Evolutionary conservation across 2,329 filamentous ascomycete species (phyloP), one percentile per base, ranked within the genome.

Genomic region (Claviceps sp.): DNA sequence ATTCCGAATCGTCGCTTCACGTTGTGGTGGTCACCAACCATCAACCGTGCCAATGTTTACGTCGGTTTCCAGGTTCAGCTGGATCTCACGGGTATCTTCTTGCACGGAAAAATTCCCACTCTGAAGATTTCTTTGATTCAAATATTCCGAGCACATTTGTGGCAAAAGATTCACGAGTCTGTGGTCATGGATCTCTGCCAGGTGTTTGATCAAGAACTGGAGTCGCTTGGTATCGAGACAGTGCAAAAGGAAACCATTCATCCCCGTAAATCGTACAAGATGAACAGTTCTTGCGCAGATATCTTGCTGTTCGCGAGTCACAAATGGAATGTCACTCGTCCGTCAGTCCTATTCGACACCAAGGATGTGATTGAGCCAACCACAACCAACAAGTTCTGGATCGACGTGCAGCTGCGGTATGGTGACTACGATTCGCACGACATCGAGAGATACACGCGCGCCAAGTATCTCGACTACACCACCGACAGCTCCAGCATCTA

Each of bases 161-260:
- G 93, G 93, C 93, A 98, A 68, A 98, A 98, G 76, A 97, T 98
- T 47, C 94, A 98, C 69, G 93, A 98, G 69, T 94, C 87, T 1
- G 90, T 97, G 0, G 91, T 96, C 37, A 98, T 98, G 93, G 93
- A 98, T 75, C 70, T 98, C 63, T 97, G 93, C 61, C 94, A 98
- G 65, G 93, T 98, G 14, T 95, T 98, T 60, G 93, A 98, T 59
- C 91, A 97, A 64, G 93, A 98, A 66, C 73, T 98, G 44, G 93
- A 98, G 67, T 89, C 93, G 36, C 75, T 98, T 4, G 90, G 90
- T 38, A 96, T 98, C 54, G 93, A 98, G 69, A 94, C 89, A 2
- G 93, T 97, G 4, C 93, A 98, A 66, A 98, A 98, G 70, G 93
- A 98, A 72, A 97, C 93, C 0, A 98, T 98, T 54, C 93, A 98